Evolutionary conservation across 2,329 filamentous ascomycete species (phyloP), one percentile per base, ranked within the genome.

Genomic region (Raffaelea arxii): DNA sequence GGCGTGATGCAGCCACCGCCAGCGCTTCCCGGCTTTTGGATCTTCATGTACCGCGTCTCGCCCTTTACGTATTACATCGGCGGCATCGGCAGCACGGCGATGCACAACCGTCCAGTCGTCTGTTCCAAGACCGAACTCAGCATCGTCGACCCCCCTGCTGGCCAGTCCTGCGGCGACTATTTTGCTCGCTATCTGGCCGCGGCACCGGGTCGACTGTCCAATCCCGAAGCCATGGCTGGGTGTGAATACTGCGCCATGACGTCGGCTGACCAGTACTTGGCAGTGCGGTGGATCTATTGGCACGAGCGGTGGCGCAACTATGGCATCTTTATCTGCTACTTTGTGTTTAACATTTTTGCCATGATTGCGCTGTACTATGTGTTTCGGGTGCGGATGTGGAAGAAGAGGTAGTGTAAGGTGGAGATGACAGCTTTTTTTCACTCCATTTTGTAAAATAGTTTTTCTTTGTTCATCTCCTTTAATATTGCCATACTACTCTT

Each of bases 1-100:
- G 72, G 51, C 58, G 81, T 86, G 4, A 64, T 86, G 48, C 78
- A 82, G 51, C 62, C 73, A 0, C 74, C 80, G 0, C 50, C 57
- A 3, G 69, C 72, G 0, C 68, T 88, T 1, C 83, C 83, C 0
- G 72, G 78, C 0, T 87, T 88, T 67, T 88, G 84, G 84, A 77
- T 79, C 51, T 87, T 85, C 65, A 86, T 87, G 82, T 84, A 86
- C 61, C 72, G 77, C 22, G 68, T 78, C 12, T 79, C 74, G 0
- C 81, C 80, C 0, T 80, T 85, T 49, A 84, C 79, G 0, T 86
- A 86, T 62, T 78, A 71, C 71, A 77, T 88, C 48, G 70, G 72
- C 2, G 82, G 80, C 16, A 82, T 88, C 62, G 70, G 84, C 3
- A 69, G 78, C 2, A 84, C 82, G 0, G 75, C 82, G 59, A 67